Evolutionary conservation across 129 eudicot genomes (phyloP).

Genomic region (Flaveria bidentis): DNA sequence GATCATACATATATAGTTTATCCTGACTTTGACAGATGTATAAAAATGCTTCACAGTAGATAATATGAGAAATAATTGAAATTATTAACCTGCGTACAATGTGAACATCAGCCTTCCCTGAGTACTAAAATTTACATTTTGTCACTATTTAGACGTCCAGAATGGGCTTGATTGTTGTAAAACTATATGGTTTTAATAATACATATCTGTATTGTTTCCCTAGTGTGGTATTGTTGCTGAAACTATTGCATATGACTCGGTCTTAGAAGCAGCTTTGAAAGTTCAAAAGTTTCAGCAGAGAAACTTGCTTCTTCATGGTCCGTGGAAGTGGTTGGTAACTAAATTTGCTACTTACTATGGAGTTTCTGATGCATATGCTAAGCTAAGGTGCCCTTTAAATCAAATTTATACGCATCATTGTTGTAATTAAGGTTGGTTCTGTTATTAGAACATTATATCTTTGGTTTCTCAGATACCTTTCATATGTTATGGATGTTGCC

Average conservation of each 20-base stretch:
- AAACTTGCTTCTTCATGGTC: conserved; percentile 60
- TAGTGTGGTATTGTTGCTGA: conserved; percentile 83
- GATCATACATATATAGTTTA: background rate
- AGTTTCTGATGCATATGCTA: conserved; percentile 80
- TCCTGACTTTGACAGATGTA: background rate
- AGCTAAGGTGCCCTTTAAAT: conserved; percentile 51
- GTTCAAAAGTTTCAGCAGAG: conserved; percentile 64
- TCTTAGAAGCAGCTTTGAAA: conserved; percentile 82
- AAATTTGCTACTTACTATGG: conserved; percentile 77
- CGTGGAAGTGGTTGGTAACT: conserved; percentile 79
- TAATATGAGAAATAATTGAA: background rate
- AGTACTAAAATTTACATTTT: conserved; percentile 2
- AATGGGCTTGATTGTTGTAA: background rate
- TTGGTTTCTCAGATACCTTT: conserved; percentile 60
- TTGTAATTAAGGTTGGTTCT: background rate
- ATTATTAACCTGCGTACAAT: background rate
- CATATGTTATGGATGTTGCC: conserved; percentile 88
- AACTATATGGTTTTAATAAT: conserved; percentile 2
- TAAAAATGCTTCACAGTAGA: background rate
- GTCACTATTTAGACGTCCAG: background rate
- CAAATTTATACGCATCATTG: background rate
- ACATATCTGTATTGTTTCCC: conserved; percentile 2
- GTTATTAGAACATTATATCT: background rate
- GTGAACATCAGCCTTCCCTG: conserved; percentile 1
- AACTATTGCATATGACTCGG: conserved; percentile 79